Conservation (phyloP, 306 rosid species). For the Arachis stenosperma region DNA sequence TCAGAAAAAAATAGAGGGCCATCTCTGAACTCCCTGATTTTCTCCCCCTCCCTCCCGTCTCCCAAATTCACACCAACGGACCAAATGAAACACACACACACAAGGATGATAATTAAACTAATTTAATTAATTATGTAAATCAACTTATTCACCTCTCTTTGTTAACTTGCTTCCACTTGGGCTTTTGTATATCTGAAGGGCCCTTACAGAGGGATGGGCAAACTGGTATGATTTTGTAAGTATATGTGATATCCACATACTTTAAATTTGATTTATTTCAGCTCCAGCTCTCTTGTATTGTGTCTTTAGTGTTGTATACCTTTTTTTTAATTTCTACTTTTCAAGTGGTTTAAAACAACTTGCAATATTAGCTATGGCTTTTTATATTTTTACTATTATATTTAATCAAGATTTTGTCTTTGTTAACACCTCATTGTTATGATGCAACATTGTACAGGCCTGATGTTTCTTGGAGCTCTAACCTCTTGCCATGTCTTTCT, state of each 20-base stretch:
- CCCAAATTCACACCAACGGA: not conserved
- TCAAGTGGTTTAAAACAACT: not conserved
- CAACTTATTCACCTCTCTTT: not conserved
- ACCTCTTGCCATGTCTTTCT: constrained; percentile 99
- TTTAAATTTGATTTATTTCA: constrained; percentile 32
- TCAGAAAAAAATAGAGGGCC: not conserved
- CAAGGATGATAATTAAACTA: too few relatives aligned
- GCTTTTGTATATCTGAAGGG: constrained; percentile 48
- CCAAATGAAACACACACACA: too few relatives aligned
- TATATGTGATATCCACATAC: constrained; percentile 37
- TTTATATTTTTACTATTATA: constrained; percentile 26
- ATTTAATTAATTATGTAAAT: constrained; percentile 4
- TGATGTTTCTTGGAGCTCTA: constrained; percentile 98
- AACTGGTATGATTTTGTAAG: constrained; percentile 51
- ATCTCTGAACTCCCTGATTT: not conserved
- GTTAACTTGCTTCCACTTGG: constrained; percentile 39
- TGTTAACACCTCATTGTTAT: constrained; percentile 68
- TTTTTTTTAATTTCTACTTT: too few relatives aligned
- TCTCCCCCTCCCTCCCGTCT: not conserved
- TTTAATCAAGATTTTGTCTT: constrained; percentile 47
- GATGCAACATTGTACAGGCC: constrained; percentile 91
- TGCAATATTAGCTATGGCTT: constrained; percentile 1
- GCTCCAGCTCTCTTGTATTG: constrained; percentile 25
- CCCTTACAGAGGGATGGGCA: constrained; percentile 45
- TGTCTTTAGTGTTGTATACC: too few relatives aligned